phyloP scores from a whole-genome alignment of 1,284 basidiomycete genomes.

The Ustilago bromivora region DNA sequence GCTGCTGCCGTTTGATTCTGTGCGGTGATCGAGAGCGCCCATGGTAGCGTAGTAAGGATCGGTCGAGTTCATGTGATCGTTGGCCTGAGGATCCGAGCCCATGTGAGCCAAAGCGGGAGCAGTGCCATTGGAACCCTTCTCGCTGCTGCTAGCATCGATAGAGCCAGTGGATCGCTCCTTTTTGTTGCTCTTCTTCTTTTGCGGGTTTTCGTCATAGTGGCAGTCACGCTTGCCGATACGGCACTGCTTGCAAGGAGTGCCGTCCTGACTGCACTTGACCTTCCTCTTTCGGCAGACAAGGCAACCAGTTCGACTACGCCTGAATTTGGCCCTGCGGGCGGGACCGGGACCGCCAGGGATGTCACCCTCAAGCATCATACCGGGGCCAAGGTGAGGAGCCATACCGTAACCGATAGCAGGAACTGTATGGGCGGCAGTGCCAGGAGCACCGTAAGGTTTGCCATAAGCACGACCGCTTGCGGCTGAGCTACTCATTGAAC shows the following conservation, averaged over 20 bases:
- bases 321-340: conserved; percentile 61
- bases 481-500: conserved; percentile 53
- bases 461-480: conserved; percentile 51
- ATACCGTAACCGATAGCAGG: conserved; percentile 52
- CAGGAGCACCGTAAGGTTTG: conserved; percentile 39
- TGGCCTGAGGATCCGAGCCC: conserved; percentile 20
- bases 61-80: conserved; percentile 21
- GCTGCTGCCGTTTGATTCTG: conserved; percentile 29
- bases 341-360: conserved; percentile 52
- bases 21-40: conserved; percentile 35
- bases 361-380: conserved; percentile 50
- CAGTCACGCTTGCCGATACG: conserved; percentile 64
- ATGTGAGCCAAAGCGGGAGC: conserved; percentile 27
- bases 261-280: conserved; percentile 65
- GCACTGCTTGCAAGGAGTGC: conserved; percentile 65
- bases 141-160: conserved; percentile 40
- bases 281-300: conserved; percentile 65
- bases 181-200: conserved; percentile 53
- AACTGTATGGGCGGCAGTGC: conserved; percentile 44
- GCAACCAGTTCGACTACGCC: conserved; percentile 60
- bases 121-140: conserved; percentile 45
- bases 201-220: conserved; percentile 61
- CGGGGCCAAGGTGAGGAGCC: conserved; percentile 45
- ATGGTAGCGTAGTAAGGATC: conserved; percentile 45
- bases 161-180: conserved; percentile 44